Evolutionary conservation across 2,329 filamentous ascomycete genomes (phyloP).

Genomic region (Sordariomycetes sp.): DNA sequence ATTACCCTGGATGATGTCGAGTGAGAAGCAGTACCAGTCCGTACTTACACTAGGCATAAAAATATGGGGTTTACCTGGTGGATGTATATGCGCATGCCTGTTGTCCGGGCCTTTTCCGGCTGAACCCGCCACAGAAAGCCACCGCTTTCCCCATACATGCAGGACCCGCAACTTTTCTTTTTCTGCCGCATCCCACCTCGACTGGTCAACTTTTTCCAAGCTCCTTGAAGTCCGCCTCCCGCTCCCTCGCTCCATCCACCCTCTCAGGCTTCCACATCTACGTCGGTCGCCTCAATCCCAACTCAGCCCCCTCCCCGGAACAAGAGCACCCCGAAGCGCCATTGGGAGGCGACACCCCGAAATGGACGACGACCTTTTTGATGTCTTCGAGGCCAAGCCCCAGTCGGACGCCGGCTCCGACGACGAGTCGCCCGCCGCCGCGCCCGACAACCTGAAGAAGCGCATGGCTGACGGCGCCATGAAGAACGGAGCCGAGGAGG

Average conservation of each 20-base stretch:
- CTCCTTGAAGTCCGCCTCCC: background rate
- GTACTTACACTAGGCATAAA: too few species aligned
- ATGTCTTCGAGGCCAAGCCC: conserved; percentile 63
- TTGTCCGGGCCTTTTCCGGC: too few species aligned
- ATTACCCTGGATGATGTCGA: too few species aligned
- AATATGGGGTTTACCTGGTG: too few species aligned
- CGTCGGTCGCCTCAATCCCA: background rate
- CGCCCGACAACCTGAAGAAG: conserved; percentile 10
- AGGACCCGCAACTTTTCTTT: background rate
- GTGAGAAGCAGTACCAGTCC: too few species aligned
- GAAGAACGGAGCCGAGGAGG: conserved; percentile 29
- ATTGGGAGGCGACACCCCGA: background rate
- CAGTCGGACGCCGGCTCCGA: conserved; percentile 26
- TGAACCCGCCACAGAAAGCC: background rate
- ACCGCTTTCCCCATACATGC: conserved; percentile 2
- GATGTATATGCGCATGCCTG: too few species aligned
- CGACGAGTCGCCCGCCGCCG: conserved; percentile 19
- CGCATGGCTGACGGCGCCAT: conserved; percentile 18
- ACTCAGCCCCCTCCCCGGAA: background rate
- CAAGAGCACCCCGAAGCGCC: background rate
- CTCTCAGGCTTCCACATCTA: background rate
- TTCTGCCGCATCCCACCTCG: conserved; percentile 1
- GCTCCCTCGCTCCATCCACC: conserved; percentile 1
- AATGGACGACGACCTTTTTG: conserved; percentile 64
- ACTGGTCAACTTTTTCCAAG: conserved; percentile 3